These are phyloP conservation scores for Scleroderma bovista DNA, from an alignment of 768 basidiomycete genomes.

Conservation along the genomic window DNA sequence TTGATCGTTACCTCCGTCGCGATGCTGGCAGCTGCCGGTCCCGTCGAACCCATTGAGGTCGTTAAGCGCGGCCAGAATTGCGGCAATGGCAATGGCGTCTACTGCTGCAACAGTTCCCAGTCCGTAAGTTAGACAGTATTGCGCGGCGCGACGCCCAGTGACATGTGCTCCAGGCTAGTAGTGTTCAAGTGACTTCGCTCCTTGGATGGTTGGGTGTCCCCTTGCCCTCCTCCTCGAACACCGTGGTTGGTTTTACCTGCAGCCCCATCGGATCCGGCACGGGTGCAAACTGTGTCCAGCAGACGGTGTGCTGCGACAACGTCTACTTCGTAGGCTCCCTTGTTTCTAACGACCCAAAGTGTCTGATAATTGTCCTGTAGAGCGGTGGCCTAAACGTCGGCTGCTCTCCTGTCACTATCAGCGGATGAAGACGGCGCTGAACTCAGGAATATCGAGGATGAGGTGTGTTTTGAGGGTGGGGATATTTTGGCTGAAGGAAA, in stretches of 20 bases:
- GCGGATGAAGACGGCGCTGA: not conserved
- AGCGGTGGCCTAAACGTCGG: not conserved
- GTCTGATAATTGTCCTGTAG: not conserved
- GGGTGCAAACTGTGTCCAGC: conserved; percentile 7
- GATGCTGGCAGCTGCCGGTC: not conserved
- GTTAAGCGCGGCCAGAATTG: not conserved
- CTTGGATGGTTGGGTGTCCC: not conserved
- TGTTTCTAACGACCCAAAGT: not conserved
- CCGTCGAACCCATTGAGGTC: not conserved
- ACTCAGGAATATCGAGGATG: not conserved
- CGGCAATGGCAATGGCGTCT: not conserved
- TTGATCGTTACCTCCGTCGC: not conserved
- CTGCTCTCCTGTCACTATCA: not conserved
- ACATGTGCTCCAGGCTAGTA: not conserved
- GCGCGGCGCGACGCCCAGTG: not conserved
- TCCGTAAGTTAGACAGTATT: not conserved
- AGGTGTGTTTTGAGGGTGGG: not conserved
- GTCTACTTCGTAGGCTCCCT: not conserved
- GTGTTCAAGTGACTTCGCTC: not conserved
- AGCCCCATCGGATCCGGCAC: conserved; percentile 14
- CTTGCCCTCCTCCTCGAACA: not conserved
- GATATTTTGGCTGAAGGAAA: not conserved
- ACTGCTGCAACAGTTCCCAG: not conserved
- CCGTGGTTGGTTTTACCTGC: not conserved
- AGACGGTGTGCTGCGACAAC: not conserved